Evolutionary conservation across 2,329 filamentous ascomycete genomes (phyloP).

Genomic region (Trichocomaceae sp.): DNA sequence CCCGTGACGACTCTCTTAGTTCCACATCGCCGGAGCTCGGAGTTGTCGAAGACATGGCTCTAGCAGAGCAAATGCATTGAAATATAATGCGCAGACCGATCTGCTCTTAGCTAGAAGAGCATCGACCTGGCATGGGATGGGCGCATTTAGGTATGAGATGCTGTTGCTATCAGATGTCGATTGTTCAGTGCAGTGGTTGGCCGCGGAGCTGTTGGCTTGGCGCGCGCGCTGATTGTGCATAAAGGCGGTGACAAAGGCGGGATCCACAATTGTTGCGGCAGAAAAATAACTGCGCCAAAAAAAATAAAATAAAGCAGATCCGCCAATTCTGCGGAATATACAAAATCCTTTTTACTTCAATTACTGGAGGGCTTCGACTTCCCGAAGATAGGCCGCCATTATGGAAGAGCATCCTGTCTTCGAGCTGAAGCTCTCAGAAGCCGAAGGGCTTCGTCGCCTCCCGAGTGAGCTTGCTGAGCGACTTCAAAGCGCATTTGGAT

Average conservation of each 20-base stretch:
- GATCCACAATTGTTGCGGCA: slow-evolving; percentile 19
- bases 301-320: slow-evolving; percentile 17
- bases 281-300: slow-evolving; percentile 26
- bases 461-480: slow-evolving; percentile 64
- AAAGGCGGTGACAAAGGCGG: slow-evolving; percentile 23
- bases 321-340: slow-evolving; percentile 12
- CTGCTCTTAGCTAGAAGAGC: slow-evolving; percentile 5
- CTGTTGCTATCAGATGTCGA: not conserved
- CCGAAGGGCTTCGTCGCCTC: slow-evolving; percentile 50
- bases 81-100: slow-evolving; percentile 1
- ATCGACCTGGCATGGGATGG: not conserved
- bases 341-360: slow-evolving; percentile 23
- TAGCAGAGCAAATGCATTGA: slow-evolving; percentile 16
- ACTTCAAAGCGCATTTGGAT: slow-evolving; percentile 57
- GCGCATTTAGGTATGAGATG: not conserved
- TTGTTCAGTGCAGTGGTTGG: not conserved
- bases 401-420: slow-evolving; percentile 36
- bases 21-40: slow-evolving; percentile 16
- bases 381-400: slow-evolving; percentile 26
- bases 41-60: slow-evolving; percentile 23
- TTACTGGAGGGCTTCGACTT: slow-evolving; percentile 24
- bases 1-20: slow-evolving; percentile 14
- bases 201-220: slow-evolving; percentile 1
- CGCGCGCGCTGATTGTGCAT: slow-evolving; percentile 1
- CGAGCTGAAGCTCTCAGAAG: slow-evolving; percentile 50